These are phyloP conservation scores for Scedosporium dehoogii DNA, from an alignment of 2,329 filamentous ascomycete genomes.

Conservation along the genomic window DNA sequence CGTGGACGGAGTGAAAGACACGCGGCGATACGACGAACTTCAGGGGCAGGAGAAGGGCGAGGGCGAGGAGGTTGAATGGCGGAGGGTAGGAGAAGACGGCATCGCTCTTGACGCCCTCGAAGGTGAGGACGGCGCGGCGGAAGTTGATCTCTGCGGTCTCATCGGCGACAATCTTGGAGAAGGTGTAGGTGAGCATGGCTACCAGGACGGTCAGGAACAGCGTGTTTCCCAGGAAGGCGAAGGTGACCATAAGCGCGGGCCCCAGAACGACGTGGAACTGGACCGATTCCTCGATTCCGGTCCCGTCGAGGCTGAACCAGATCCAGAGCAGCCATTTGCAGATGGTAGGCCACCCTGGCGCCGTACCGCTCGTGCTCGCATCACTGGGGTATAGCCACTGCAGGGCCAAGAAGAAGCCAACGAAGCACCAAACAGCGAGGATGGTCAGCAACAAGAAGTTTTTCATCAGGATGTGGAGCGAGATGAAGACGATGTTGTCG, in stretches of 20 bases:
- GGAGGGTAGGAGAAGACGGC: constrained; percentile 75
- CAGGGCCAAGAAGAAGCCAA: constrained; percentile 70
- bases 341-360: constrained; percentile 24
- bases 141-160: constrained; percentile 78
- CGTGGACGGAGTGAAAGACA: constrained; percentile 88
- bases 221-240: constrained; percentile 78
- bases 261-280: constrained; percentile 72
- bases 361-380: constrained; percentile 21
- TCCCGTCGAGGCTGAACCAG: constrained; percentile 78
- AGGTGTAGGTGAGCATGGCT: constrained; percentile 78
- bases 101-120: constrained; percentile 78
- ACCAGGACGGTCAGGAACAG: constrained; percentile 84
- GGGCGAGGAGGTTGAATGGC: constrained; percentile 72
- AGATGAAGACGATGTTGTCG: constrained; percentile 76
- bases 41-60: constrained; percentile 63
- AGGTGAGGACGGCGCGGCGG: constrained; percentile 67
- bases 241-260: constrained; percentile 69
- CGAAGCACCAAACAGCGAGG: constrained; percentile 73
- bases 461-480: constrained; percentile 72
- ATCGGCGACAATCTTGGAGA: constrained; percentile 66
- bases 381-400: constrained; percentile 58
- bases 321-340: constrained; percentile 88
- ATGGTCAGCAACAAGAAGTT: constrained; percentile 70
- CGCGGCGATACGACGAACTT: constrained; percentile 69
- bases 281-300: constrained; percentile 48